Base-by-base conservation (phyloP, 75 land plant species). In the Selaginella tamariscina region DNA sequence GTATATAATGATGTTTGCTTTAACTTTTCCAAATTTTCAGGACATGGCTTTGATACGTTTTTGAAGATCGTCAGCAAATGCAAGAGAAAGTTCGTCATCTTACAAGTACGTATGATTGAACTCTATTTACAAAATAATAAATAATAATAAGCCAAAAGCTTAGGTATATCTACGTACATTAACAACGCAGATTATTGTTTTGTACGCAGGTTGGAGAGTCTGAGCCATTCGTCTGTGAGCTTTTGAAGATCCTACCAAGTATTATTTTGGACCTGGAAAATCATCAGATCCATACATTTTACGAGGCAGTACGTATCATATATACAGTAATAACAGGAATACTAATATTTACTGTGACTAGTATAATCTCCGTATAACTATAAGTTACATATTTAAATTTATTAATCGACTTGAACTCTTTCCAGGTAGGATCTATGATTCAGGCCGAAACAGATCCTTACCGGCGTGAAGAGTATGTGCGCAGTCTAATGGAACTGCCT, bases 31-130 rank as follows among this genome's bases (percentile, higher is more conserved):
- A 22, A 33, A 18, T 29, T 29, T 83, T 28, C 87, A 95, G 99
- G 99, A 95, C 70, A 95, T 95, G 99, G 99, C 99, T 0, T 95
- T 55, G 99, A 95, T 69, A 95, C 99, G 1, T 95, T 95, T 64
- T 70, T 95, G 74, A 95, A 95, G 75, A 95, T 95, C 70, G 99
- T 95, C 29, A 92, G 91, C 72, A 95, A 95, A 68, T 95, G 99
- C 84, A 91, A 82, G 72, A 84, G 99, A 21, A 95, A 95, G 76
- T 95, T 95, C 78, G 99, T 95, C 0, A 78, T 88, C 60, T 66
- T 84, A 2, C 99, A 95, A 92, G 99, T 95, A 65, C 30, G 27
- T 1, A n/a, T 18, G 26, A n/a, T n/a, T n/a, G n/a, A n/a, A n/a
- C 5, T 39, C 11, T 39, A 39, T 39, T 39, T 39, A n/a, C n/a